phyloP scores from a whole-genome alignment of 2,329 filamentous ascomycete genomes.

The Metarhizium brunneum region DNA sequence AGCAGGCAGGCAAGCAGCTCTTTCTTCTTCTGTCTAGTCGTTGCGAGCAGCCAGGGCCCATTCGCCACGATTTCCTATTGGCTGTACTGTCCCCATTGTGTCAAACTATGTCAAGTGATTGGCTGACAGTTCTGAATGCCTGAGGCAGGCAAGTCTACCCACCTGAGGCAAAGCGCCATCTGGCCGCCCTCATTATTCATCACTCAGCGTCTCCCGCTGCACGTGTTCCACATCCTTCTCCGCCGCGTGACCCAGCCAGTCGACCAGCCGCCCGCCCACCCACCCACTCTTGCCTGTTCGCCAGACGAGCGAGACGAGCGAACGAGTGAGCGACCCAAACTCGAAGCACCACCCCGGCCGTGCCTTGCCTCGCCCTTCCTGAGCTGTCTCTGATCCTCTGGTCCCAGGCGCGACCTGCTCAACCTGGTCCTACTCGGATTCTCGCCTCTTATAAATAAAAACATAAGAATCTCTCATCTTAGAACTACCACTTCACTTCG shows the following conservation, averaged over 20 bases:
- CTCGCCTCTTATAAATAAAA: constrained; percentile 12
- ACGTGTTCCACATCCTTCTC: constrained; percentile 11
- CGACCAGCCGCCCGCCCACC: constrained; percentile 1
- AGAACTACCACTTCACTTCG: neutral
- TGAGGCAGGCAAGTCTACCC: constrained; percentile 5
- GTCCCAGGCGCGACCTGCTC: constrained; percentile 2
- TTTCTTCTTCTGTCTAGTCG: neutral
- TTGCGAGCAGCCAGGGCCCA: neutral
- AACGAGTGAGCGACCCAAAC: neutral
- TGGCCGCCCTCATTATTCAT: constrained; percentile 4
- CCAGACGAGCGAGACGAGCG: neutral
- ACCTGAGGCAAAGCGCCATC: neutral
- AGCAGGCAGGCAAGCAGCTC: too few relatives aligned
- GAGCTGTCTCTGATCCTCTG: neutral
- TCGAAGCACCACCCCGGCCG: neutral
- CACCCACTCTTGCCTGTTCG: neutral
- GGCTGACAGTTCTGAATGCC: neutral
- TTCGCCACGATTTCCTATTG: constrained; percentile 4
- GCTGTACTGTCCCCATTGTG: neutral
- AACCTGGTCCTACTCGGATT: constrained; percentile 3
- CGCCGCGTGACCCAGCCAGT: constrained; percentile 10
- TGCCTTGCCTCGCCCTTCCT: constrained; percentile 1
- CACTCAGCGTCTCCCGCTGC: constrained; percentile 7
- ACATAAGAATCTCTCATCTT: constrained; percentile 17
- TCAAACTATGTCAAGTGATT: constrained; percentile 3